Percentiles rank a stretch among this genome's conserved stretches.
phyloP scores from a whole-genome alignment of 2,329 filamentous ascomycete genomes.

The Epichloe brachyelytri region DNA sequence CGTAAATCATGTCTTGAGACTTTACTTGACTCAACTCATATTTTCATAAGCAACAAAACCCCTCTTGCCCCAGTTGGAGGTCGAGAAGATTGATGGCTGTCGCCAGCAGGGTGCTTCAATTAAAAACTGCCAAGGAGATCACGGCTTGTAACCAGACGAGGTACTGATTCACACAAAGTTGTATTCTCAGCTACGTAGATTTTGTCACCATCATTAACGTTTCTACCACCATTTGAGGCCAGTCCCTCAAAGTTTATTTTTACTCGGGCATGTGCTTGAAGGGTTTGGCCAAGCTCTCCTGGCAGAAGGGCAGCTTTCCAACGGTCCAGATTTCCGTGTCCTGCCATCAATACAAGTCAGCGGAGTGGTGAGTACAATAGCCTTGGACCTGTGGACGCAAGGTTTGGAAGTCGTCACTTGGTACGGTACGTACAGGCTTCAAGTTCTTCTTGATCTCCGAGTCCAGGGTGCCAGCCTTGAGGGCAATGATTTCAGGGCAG shows the following conservation, averaged over 20 bases:
- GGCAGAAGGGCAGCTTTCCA: slow-evolving; percentile 56
- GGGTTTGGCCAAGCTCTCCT: slow-evolving; percentile 49
- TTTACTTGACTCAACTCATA: too few relatives aligned
- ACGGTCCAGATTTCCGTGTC: slow-evolving; percentile 59
- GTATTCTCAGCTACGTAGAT: background rate
- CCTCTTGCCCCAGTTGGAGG: too few relatives aligned
- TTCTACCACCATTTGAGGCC: background rate
- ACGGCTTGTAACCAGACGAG: background rate
- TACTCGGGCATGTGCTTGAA: slow-evolving; percentile 53
- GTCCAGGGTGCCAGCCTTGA: slow-evolving; percentile 54
- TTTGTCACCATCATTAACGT: background rate
- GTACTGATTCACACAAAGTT: background rate
- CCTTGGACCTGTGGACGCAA: too few relatives aligned
- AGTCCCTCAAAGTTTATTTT: slow-evolving; percentile 1
- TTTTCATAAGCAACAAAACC: too few relatives aligned
- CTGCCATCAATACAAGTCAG: slow-evolving; percentile 19
- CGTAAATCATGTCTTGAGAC: too few relatives aligned
- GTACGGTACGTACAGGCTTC: slow-evolving; percentile 40
- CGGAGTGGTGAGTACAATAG: too few relatives aligned
- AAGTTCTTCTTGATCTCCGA: slow-evolving; percentile 52
- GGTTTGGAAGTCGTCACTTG: background rate
- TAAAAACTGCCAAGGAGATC: too few relatives aligned
- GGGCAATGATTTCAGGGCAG: slow-evolving; percentile 55
- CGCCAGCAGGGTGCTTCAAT: too few relatives aligned
- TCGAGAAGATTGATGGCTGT: too few relatives aligned